Conservation (phyloP, 345 rosid species). For the Hirschfeldia incana region DNA sequence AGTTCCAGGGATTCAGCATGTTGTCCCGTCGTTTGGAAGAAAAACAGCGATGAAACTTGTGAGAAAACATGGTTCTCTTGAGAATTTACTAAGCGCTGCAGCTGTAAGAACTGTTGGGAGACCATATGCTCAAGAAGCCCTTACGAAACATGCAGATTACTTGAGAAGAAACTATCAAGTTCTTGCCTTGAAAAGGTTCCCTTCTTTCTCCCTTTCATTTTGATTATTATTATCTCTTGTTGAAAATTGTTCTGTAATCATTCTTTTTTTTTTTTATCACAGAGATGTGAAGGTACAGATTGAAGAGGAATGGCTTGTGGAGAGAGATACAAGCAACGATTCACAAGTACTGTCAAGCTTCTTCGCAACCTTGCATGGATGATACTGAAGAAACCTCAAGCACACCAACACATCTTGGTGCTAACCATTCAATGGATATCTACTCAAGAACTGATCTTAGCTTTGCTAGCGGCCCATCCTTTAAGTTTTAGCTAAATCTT, state of each 20-base stretch:
- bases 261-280: neutral
- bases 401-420: slow-evolving; percentile 7
- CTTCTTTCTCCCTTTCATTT: slow-evolving; percentile 4
- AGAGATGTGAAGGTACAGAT: slow-evolving; percentile 78
- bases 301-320: slow-evolving; percentile 73
- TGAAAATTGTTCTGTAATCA: neutral
- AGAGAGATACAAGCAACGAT: slow-evolving; percentile 66
- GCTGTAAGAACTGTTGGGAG: slow-evolving; percentile 85
- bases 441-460: neutral
- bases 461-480: neutral
- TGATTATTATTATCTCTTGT: neutral
- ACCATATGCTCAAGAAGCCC: slow-evolving; percentile 83
- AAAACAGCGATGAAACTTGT: slow-evolving; percentile 83
- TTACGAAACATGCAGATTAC: slow-evolving; percentile 75
- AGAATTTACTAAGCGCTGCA: slow-evolving; percentile 77
- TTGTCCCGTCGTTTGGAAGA: slow-evolving; percentile 86
- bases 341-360: slow-evolving; percentile 53
- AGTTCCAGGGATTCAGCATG: slow-evolving; percentile 79
- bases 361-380: slow-evolving; percentile 32
- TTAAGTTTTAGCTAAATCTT: neutral
- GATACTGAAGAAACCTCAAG: slow-evolving; percentile 38
- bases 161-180: slow-evolving; percentile 85
- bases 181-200: slow-evolving; percentile 75
- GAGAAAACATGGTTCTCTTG: slow-evolving; percentile 81
- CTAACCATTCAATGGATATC: neutral